phyloP scores from a whole-genome alignment of 139 green algal genomes.

The Auxenochlorella pyrenoidosa region DNA sequence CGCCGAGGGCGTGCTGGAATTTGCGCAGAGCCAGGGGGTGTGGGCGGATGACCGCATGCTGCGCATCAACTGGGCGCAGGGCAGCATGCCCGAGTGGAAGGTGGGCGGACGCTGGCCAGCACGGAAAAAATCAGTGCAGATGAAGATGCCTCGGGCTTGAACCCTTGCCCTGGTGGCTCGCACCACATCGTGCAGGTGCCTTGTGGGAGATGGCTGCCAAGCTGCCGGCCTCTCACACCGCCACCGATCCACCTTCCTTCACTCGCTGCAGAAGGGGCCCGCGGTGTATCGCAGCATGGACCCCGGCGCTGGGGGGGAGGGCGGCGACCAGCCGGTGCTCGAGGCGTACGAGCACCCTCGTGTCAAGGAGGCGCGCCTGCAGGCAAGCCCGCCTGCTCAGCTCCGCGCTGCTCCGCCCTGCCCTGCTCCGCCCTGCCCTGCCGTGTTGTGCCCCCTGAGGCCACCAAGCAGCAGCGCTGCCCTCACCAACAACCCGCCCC shows the following conservation, averaged over 20 bases:
- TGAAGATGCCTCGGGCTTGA: neutral
- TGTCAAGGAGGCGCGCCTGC: conserved; percentile 35
- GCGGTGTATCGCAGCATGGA: conserved; percentile 17
- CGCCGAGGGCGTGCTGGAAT: conserved; percentile 35
- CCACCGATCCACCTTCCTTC: too few species aligned
- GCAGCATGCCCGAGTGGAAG: conserved; percentile 54
- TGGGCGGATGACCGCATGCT: conserved; percentile 44
- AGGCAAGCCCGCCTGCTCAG: neutral
- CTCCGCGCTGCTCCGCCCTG: neutral
- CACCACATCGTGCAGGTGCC: too few species aligned
- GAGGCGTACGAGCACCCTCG: conserved; percentile 51
- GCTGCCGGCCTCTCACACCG: neutral
- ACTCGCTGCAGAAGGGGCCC: conserved; percentile 22
- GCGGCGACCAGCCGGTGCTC: conserved; percentile 14
- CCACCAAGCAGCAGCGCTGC: neutral
- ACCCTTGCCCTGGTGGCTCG: too few species aligned
- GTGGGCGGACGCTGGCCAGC: neutral
- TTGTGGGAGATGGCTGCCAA: neutral
- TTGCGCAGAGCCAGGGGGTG: conserved; percentile 40
- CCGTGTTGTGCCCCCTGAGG: neutral
- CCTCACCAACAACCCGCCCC: neutral
- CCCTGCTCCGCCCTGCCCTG: neutral
- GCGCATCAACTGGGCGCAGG: conserved; percentile 51
- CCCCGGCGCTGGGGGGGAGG: neutral
- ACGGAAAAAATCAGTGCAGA: too few species aligned